Evolutionary conservation across 2,329 filamentous ascomycete genomes (phyloP).

Genomic region (Eurotiales sp.): DNA sequence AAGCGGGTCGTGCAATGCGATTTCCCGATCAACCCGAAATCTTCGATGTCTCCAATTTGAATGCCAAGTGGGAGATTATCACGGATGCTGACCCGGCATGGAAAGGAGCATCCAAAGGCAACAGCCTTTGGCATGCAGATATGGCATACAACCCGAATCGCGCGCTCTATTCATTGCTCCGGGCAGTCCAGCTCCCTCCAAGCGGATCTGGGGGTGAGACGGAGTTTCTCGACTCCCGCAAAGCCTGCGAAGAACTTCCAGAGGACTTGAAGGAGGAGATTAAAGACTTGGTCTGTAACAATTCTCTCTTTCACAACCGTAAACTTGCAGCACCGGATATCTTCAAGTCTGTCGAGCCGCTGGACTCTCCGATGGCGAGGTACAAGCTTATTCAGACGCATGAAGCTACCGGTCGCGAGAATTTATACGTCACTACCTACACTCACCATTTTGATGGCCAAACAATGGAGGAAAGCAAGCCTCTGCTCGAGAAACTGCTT

Average conservation of each 20-base stretch:
- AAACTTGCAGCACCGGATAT: slow-evolving; percentile 50
- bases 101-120: slow-evolving; percentile 31
- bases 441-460: slow-evolving; percentile 50
- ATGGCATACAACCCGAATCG: slow-evolving; percentile 54
- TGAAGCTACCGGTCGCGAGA: slow-evolving; percentile 49
- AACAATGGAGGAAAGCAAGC: slow-evolving; percentile 30
- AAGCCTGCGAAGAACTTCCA: slow-evolving; percentile 49
- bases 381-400: slow-evolving; percentile 52
- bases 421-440: slow-evolving; percentile 53
- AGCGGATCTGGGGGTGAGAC: slow-evolving; percentile 46
- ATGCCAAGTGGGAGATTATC: slow-evolving; percentile 33
- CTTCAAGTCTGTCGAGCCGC: slow-evolving; percentile 45
- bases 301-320: slow-evolving; percentile 51
- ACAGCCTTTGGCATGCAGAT: slow-evolving; percentile 54
- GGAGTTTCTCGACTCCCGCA: slow-evolving; percentile 52
- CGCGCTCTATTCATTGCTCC: slow-evolving; percentile 51
- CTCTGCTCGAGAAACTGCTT: slow-evolving; percentile 34
- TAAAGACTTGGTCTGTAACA: slow-evolving; percentile 46
- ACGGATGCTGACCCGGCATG: too few relatives aligned
- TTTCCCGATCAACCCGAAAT: slow-evolving; percentile 50
- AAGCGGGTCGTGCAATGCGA: slow-evolving; percentile 41
- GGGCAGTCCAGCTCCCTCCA: slow-evolving; percentile 50
- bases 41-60: slow-evolving; percentile 58
- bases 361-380: slow-evolving; percentile 33
- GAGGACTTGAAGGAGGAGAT: slow-evolving; percentile 33